Base-by-base conservation (phyloP, 495 filamentous ascomycete genomes). In the Bryoglossum gracile region DNA sequence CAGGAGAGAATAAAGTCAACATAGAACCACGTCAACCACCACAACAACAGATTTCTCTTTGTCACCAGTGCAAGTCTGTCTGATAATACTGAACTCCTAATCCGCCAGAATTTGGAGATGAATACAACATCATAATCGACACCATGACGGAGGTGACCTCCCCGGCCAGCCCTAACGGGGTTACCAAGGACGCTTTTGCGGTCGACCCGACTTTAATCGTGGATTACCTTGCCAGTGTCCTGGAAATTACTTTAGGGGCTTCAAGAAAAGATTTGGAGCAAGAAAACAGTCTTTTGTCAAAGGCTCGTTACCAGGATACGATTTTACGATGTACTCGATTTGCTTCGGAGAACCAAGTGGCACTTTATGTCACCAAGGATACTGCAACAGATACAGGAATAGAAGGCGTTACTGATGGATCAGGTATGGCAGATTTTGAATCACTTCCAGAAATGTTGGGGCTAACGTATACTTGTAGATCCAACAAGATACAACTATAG, bases 351-450 rank as follows among this genome's bases (percentile, higher is more conserved):
- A 70, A 85, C 39, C 88, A 94, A 70, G 77, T 83, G 32, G 88
- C 83, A 21, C 68, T 99, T 41, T 97, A 95, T 66, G 84, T 94
- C 49, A 84, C 88, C 59, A 94, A 95, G 67, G 87, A 95, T 58
- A 62, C 85, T 26, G 65, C 79, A 33, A 65, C 70, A 18, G 66
- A 72, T n/a, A 75, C 79, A 41, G 63, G 75, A 43, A 54, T 69
- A 38, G 74, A 79, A 48, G 68, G 66, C n/a, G 63, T 65, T 44
- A 58, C 64, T 37, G 73, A 78, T 52, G 69, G 67, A 46, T 56
- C 68, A 51, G 61, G 71, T 71, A 63, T 34, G 59, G 57, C 30
- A 24, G 40, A 25, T 2, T 33, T 14, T 35, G 47, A 14, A 26
- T 4, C 8, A 1, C 30, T 21, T 38, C 19, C 3, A n/a, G n/a